A percentile compares a stretch with the other conserved stretches of the same genome.
phyloP scores from a whole-genome alignment of 495 filamentous ascomycete genomes.

The Aspergillus cristatus region DNA sequence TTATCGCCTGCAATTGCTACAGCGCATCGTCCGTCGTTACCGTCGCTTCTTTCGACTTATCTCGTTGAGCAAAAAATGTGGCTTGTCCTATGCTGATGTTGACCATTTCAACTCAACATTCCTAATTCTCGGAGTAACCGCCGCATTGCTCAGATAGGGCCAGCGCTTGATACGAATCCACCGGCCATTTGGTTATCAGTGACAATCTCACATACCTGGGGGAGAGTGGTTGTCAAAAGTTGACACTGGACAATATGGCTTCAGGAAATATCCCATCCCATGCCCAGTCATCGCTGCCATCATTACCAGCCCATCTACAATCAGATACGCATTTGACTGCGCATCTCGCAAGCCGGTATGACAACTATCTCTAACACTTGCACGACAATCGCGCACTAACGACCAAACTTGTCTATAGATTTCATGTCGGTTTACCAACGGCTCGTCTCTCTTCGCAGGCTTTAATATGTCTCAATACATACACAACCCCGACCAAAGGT shows the following conservation, averaged over 20 bases:
- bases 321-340: conserved; percentile 94
- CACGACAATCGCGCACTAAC: neutral
- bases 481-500: conserved; percentile 75
- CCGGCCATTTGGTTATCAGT: too few species aligned
- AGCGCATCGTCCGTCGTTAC: too few species aligned
- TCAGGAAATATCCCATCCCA: conserved; percentile 46
- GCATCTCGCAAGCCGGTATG: conserved; percentile 80
- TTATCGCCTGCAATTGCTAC: too few species aligned
- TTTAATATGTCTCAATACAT: conserved; percentile 85
- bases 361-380: neutral
- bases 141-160: too few species aligned
- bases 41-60: too few species aligned
- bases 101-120: too few species aligned
- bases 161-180: too few species aligned
- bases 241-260: conserved; percentile 5
- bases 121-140: too few species aligned
- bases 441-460: conserved; percentile 85
- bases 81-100: too few species aligned
- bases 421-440: conserved; percentile 81
- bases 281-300: conserved; percentile 81
- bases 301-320: conserved; percentile 83
- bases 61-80: too few species aligned
- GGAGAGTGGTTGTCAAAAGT: too few species aligned
- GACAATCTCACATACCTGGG: too few species aligned
- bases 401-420: conserved; percentile 29